These are phyloP conservation scores for Entomortierella lignicola DNA, from an alignment of 192 early-diverging fungal species.

Conservation along the genomic window DNA sequence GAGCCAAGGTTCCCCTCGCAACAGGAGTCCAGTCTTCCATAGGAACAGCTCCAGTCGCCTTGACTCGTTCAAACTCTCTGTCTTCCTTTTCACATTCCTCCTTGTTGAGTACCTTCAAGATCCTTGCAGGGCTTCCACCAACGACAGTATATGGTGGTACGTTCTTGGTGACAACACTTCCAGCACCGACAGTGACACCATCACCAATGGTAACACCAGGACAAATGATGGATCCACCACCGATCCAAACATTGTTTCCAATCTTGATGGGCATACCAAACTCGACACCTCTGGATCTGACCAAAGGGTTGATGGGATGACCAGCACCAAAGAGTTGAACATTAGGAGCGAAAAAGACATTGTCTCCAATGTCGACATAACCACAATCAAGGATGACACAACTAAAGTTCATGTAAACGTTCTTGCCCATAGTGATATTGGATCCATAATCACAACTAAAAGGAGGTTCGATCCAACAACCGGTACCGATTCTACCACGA, in stretches of 20 bases:
- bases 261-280: conserved; percentile 70
- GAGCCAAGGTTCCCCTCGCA: conserved; percentile 38
- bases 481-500: conserved; percentile 65
- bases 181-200: conserved; percentile 79
- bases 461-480: conserved; percentile 72
- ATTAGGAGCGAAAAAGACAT: conserved; percentile 78
- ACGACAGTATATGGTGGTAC: conserved; percentile 83
- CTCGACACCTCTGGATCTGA: conserved; percentile 54
- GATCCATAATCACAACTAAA: conserved; percentile 82
- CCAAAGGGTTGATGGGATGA: conserved; percentile 75
- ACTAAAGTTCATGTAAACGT: conserved; percentile 83
- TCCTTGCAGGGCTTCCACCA: conserved; percentile 87
- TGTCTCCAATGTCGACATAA: conserved; percentile 78
- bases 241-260: conserved; percentile 91
- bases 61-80: conserved; percentile 15
- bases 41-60: too few relatives aligned
- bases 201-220: conserved; percentile 92
- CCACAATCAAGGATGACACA: conserved; percentile 81
- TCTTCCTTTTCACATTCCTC: conserved; percentile 42
- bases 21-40: conserved; percentile 38
- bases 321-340: conserved; percentile 81
- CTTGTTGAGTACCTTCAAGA: conserved; percentile 64
- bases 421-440: conserved; percentile 80
- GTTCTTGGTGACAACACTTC: conserved; percentile 90
- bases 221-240: conserved; percentile 81